Evolutionary conservation across 2,329 filamentous ascomycete genomes (phyloP).

Genomic region (Scedosporium apiospermum): DNA sequence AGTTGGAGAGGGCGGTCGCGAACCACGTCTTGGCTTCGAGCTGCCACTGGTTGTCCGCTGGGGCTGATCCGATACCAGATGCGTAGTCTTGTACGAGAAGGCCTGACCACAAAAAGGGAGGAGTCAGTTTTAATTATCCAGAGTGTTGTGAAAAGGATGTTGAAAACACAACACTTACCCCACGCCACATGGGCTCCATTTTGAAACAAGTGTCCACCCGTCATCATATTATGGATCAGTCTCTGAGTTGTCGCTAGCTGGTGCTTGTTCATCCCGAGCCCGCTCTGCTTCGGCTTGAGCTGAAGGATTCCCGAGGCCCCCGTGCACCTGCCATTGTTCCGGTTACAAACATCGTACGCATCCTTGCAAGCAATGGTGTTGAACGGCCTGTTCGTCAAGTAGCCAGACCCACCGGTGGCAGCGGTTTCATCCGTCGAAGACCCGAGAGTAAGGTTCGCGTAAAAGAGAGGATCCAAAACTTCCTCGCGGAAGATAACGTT

Average conservation of each 20-base stretch:
- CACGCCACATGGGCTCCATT: not conserved
- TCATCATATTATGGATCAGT: not conserved
- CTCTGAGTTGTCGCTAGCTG: not conserved
- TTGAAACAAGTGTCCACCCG: not conserved
- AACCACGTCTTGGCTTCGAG: not conserved
- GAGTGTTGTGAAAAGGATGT: not conserved
- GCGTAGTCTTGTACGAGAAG: not conserved
- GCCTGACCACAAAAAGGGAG: not conserved
- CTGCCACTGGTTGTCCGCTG: not conserved
- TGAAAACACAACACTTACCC: not conserved
- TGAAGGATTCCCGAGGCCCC: not conserved
- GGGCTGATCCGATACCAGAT: not conserved
- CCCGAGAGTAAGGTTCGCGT: not conserved
- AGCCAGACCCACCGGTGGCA: not conserved
- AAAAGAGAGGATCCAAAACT: not conserved
- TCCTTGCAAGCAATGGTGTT: not conserved
- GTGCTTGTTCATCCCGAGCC: not conserved
- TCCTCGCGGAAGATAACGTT: not conserved
- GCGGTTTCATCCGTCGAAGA: not conserved
- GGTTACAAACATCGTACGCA: not conserved
- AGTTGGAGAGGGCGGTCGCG: not conserved
- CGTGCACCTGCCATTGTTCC: not conserved
- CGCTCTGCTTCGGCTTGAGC: not conserved
- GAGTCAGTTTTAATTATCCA: not conserved
- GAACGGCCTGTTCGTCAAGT: not conserved